phyloP scores from a whole-genome alignment of 164 flowering plant genomes.

The Paratinospora sagittata region DNA sequence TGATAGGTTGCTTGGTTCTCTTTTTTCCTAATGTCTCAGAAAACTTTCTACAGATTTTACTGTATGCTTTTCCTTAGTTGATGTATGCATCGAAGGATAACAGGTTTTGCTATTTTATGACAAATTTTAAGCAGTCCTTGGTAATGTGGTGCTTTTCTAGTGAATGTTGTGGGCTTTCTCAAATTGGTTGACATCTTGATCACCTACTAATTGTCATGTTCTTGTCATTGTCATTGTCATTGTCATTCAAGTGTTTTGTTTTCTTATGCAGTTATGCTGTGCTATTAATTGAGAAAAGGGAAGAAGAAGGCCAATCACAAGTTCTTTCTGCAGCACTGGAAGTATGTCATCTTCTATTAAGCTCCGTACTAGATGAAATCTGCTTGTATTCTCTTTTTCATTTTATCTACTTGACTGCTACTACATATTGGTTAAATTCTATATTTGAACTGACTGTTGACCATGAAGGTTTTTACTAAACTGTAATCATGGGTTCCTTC shows the following conservation, averaged over 20 bases:
- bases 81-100: not conserved
- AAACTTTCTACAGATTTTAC: no score
- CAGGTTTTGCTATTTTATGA: not conserved
- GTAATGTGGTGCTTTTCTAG: not conserved
- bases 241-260: slow-evolving; percentile 4
- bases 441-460: not conserved
- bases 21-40: no score
- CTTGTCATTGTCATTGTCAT: not conserved
- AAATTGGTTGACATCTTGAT: not conserved
- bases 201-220: not conserved
- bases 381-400: not conserved
- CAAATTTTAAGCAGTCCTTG: not conserved
- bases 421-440: not conserved
- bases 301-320: slow-evolving; percentile 88
- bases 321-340: slow-evolving; percentile 90
- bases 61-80: no score
- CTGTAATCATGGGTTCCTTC: not conserved
- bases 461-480: not conserved
- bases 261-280: slow-evolving; percentile 67
- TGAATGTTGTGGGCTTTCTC: not conserved
- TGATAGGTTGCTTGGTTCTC: no score
- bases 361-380: not conserved
- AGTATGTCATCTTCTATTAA: slow-evolving; percentile 30
- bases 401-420: not conserved
- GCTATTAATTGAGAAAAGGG: slow-evolving; percentile 66